Conservation (phyloP, 371 early-diverging fungal species). For the Saksenaea vasiformis region DNA sequence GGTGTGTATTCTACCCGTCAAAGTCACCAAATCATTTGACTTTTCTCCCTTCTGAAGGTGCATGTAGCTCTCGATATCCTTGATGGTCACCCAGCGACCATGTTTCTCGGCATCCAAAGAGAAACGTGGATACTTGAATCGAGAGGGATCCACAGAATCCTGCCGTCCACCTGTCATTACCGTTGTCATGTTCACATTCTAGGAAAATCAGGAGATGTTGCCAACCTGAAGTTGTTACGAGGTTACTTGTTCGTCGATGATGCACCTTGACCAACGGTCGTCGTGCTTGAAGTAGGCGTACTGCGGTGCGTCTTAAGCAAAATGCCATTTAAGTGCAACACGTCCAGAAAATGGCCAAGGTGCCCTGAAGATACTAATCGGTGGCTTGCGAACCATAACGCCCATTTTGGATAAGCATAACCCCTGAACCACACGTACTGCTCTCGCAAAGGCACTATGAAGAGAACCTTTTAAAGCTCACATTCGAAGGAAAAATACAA, state of each 20-base stretch:
- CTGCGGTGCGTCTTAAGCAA: background rate
- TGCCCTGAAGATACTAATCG: background rate
- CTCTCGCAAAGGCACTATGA: no score
- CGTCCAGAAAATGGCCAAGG: background rate
- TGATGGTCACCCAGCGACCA: conserved; percentile 32
- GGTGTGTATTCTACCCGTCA: conserved; percentile 62
- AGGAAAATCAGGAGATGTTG: background rate
- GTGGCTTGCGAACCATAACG: conserved; percentile 5
- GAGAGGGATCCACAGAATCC: background rate
- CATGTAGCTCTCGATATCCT: conserved; percentile 19
- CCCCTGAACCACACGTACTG: no score
- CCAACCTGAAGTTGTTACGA: background rate
- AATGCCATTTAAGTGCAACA: background rate
- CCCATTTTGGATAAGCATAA: no score
- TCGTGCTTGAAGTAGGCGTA: background rate
- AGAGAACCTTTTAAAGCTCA: no score
- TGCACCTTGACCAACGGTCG: background rate
- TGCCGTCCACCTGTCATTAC: background rate
- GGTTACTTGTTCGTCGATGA: background rate
- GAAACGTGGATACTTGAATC: conserved; percentile 36
- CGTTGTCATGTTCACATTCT: background rate
- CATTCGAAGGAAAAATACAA: no score
- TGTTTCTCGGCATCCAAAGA: conserved; percentile 22
- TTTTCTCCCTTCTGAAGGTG: conserved; percentile 7
- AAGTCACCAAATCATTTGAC: conserved; percentile 22